These are phyloP conservation scores for Metschnikowia aberdeeniae DNA, from an alignment of 805 yeast species.

Conservation along the genomic window DNA sequence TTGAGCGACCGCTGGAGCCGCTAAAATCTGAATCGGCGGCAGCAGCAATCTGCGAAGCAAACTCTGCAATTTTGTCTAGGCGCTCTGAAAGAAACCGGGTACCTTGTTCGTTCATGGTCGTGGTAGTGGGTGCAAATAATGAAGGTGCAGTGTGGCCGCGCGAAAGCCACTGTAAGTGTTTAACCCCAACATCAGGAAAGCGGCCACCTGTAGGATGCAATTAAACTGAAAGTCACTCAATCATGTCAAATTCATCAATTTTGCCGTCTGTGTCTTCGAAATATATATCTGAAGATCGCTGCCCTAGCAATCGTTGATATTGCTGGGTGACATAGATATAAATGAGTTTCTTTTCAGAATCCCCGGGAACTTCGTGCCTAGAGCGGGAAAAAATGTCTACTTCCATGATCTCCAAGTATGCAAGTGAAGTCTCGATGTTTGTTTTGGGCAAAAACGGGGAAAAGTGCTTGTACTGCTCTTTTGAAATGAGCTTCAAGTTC, in stretches of 20 bases:
- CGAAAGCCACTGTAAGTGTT: not conserved
- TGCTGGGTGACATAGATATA: slow-evolving; percentile 21
- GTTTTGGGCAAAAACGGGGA: not conserved
- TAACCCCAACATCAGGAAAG: too few species aligned
- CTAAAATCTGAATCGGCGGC: not conserved
- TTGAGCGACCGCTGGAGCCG: slow-evolving; percentile 1
- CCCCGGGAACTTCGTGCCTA: slow-evolving; percentile 20
- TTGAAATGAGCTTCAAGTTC: slow-evolving; percentile 21
- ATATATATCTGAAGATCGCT: not conserved
- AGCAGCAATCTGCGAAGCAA: slow-evolving; percentile 19
- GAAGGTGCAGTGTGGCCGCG: not conserved
- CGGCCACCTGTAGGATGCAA: too few species aligned
- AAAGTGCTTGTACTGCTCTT: not conserved
- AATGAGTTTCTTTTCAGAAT: slow-evolving; percentile 19
- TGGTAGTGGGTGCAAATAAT: slow-evolving; percentile 1
- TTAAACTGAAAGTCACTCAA: too few species aligned
- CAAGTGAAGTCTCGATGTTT: slow-evolving; percentile 13
- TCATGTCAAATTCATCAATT: not conserved
- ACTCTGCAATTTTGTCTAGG: slow-evolving; percentile 23
- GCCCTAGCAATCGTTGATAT: not conserved
- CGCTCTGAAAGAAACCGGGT: slow-evolving; percentile 14
- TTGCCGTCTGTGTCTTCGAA: not conserved
- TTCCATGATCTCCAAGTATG: slow-evolving; percentile 27
- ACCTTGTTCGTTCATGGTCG: not conserved
- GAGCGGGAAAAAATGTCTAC: slow-evolving; percentile 32